A percentile compares a stretch with the other conserved stretches of the same genome.
These are phyloP conservation scores for Rubroboletus pulcherrimus DNA, from an alignment of 768 basidiomycete genomes.

Conservation along the genomic window DNA sequence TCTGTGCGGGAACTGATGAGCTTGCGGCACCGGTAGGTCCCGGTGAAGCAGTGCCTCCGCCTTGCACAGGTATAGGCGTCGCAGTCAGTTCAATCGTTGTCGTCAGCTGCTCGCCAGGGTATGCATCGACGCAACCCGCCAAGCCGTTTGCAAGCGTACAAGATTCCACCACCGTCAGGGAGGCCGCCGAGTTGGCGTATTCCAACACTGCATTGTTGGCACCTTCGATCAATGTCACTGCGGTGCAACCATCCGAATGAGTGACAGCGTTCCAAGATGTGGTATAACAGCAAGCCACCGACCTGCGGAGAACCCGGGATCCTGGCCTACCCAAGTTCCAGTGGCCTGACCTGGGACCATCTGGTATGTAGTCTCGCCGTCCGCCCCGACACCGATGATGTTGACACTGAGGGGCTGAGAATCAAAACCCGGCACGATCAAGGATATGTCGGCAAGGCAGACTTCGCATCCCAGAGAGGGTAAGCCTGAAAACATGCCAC, in stretches of 20 bases:
- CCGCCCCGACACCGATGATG: slow-evolving; percentile 38
- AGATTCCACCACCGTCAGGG: no score
- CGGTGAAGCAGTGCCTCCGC: slow-evolving; percentile 3
- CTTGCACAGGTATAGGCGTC: slow-evolving; percentile 10
- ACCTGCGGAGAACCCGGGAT: slow-evolving; percentile 37
- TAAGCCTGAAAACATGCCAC: neutral
- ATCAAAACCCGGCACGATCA: slow-evolving; percentile 45
- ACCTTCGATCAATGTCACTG: neutral
- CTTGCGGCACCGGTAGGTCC: neutral
- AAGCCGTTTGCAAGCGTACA: neutral
- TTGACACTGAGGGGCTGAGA: slow-evolving; percentile 41
- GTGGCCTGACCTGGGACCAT: slow-evolving; percentile 36
- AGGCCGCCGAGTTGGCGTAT: neutral
- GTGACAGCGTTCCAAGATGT: neutral
- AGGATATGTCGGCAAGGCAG: slow-evolving; percentile 25
- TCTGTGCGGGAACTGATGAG: neutral
- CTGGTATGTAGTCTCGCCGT: slow-evolving; percentile 42
- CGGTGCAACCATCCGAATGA: neutral
- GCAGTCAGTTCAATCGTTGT: neutral
- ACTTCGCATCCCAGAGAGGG: neutral
- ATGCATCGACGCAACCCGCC: neutral
- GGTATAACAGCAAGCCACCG: neutral
- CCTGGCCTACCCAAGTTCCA: slow-evolving; percentile 26
- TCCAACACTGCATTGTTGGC: neutral
- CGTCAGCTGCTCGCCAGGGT: neutral